Conservation (phyloP, 306 rosid species). For the Lablab purpureus region DNA sequence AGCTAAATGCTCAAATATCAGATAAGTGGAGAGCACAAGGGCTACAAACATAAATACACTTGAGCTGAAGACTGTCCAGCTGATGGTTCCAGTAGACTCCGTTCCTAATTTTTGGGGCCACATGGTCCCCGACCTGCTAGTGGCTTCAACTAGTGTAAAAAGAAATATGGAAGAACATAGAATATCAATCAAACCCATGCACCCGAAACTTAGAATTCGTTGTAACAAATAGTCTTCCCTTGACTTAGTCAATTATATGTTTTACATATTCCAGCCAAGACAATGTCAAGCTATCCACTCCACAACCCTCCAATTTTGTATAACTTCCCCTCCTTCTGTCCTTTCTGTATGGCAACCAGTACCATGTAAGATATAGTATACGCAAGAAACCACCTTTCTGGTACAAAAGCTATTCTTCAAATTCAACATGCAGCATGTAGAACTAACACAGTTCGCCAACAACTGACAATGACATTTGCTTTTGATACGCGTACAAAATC, state of each 20-base stretch:
- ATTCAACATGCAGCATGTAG: constrained; percentile 27
- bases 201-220: constrained; percentile 36
- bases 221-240: constrained; percentile 31
- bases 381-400: constrained; percentile 20
- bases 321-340: constrained; percentile 36
- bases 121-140: constrained; percentile 68
- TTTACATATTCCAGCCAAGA: constrained; percentile 5
- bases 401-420: constrained; percentile 35
- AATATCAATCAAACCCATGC: constrained; percentile 72
- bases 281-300: constrained; percentile 35
- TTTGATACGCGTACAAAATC: constrained; percentile 37
- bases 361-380: constrained; percentile 27
- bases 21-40: constrained; percentile 83
- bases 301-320: constrained; percentile 20
- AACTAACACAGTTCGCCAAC: constrained; percentile 43
- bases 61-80: constrained; percentile 90
- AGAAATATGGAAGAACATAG: constrained; percentile 62
- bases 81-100: constrained; percentile 61
- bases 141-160: constrained; percentile 67
- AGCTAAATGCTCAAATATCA: constrained; percentile 91
- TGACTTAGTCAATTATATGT: constrained; percentile 15
- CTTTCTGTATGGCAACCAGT: constrained; percentile 40
- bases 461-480: constrained; percentile 42
- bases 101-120: constrained; percentile 59
- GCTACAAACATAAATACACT: constrained; percentile 84